Evolutionary conservation across 2,329 filamentous ascomycete genomes (phyloP).

Genomic region (Penicillium aurantiogriseum): DNA sequence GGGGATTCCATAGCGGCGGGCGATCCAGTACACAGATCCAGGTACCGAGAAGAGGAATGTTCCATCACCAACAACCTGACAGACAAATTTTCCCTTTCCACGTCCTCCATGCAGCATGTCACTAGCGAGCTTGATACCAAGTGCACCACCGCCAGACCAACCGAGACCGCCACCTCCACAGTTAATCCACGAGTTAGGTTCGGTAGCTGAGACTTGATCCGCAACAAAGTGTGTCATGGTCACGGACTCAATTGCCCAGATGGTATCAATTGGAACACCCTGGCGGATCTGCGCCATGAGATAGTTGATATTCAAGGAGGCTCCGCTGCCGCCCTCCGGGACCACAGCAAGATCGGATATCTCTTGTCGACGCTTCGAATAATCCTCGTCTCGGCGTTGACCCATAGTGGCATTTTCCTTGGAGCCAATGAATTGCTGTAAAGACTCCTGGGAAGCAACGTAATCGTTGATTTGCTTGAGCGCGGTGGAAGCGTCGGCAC

Average conservation of each 20-base stretch:
- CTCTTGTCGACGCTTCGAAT: slow-evolving; percentile 58
- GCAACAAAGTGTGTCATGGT: slow-evolving; percentile 66
- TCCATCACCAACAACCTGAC: slow-evolving; percentile 66
- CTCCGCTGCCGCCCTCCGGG: slow-evolving; percentile 57
- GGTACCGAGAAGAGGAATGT: slow-evolving; percentile 66
- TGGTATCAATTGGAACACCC: slow-evolving; percentile 61
- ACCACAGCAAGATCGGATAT: slow-evolving; percentile 58
- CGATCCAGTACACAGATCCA: slow-evolving; percentile 67
- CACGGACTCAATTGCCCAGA: slow-evolving; percentile 76
- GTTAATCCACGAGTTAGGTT: slow-evolving; percentile 75
- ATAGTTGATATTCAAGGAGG: slow-evolving; percentile 61
- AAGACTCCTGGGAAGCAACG: slow-evolving; percentile 50
- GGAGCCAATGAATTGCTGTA: slow-evolving; percentile 46
- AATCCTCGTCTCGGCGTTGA: slow-evolving; percentile 55
- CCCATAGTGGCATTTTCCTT: slow-evolving; percentile 49
- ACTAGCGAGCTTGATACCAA: slow-evolving; percentile 73
- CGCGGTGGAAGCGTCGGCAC: slow-evolving; percentile 63
- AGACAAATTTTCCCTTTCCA: slow-evolving; percentile 59
- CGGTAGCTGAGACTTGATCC: slow-evolving; percentile 67
- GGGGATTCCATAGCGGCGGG: slow-evolving; percentile 63
- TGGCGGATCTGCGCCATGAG: slow-evolving; percentile 57
- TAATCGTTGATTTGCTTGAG: slow-evolving; percentile 68
- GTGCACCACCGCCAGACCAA: slow-evolving; percentile 72
- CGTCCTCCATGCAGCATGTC: slow-evolving; percentile 51
- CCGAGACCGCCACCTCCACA: slow-evolving; percentile 78